Percentiles rank a stretch among this genome's conserved stretches.
Conservation (phyloP, 129 eudicot species). For the Centrapalus pauciflorus region DNA sequence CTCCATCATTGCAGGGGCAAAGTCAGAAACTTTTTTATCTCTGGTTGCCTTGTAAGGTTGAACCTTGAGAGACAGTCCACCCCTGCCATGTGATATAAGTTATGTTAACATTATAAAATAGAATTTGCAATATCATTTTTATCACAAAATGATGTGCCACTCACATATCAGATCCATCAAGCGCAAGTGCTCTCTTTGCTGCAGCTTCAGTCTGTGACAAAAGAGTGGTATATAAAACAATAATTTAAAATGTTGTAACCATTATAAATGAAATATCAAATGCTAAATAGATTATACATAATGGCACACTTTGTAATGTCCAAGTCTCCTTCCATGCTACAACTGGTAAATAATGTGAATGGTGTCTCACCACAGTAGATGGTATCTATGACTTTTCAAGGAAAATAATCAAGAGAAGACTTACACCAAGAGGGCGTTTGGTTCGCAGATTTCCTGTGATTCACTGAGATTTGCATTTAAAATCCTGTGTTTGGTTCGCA, state of each 20-base stretch:
- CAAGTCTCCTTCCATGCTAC: neutral
- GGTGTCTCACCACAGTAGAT: neutral
- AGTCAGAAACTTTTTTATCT: slow-evolving; percentile 51
- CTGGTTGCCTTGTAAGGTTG: slow-evolving; percentile 69
- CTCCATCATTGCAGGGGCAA: slow-evolving; percentile 73
- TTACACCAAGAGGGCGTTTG: too few species aligned
- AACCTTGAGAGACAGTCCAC: slow-evolving; percentile 79
- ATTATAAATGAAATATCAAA: neutral
- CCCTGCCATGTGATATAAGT: slow-evolving; percentile 46
- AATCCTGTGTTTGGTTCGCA: too few species aligned
- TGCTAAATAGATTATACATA: neutral
- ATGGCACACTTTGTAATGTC: neutral
- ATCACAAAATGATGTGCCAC: slow-evolving; percentile 7
- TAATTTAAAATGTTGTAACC: neutral
- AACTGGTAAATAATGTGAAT: neutral
- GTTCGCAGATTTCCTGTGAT: too few species aligned
- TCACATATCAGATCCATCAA: slow-evolving; percentile 98
- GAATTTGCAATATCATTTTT: neutral
- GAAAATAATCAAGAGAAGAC: neutral
- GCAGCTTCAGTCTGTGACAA: slow-evolving; percentile 87
- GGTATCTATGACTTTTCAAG: neutral
- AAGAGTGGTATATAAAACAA: neutral
- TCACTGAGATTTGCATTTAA: too few species aligned
- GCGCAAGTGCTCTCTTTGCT: slow-evolving; percentile 80
- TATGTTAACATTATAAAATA: slow-evolving; percentile 8